These are phyloP conservation scores for Lentinula novae-zelandiae DNA, from an alignment of 1,284 basidiomycete species.

Conservation along the genomic window DNA sequence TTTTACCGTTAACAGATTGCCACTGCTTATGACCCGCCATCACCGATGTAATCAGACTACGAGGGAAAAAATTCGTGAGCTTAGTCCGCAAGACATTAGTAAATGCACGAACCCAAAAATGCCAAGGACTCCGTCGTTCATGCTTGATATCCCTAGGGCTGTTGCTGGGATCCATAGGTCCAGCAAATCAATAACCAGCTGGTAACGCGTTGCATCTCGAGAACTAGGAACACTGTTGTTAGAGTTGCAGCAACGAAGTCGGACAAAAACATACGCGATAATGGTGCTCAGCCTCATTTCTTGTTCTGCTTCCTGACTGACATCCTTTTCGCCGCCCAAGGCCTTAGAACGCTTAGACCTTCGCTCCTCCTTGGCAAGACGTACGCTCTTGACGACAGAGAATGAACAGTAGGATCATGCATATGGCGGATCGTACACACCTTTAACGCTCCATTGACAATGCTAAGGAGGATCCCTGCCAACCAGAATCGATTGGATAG, in stretches of 20 bases:
- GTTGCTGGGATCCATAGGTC: conserved; percentile 91
- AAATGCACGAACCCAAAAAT: conserved; percentile 64
- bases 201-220: conserved; percentile 62
- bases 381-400: conserved; percentile 39
- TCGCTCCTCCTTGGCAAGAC: conserved; percentile 59
- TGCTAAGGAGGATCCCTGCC: conserved; percentile 79
- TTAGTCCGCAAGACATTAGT: not conserved
- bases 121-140: conserved; percentile 88
- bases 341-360: conserved; percentile 37
- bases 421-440: conserved; percentile 27
- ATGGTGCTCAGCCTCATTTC: conserved; percentile 59
- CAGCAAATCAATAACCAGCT: conserved; percentile 78
- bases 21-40: conserved; percentile 55
- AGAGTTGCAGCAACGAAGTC: not conserved
- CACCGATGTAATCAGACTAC: conserved; percentile 57
- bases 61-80: conserved; percentile 2
- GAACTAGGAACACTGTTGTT: conserved; percentile 41
- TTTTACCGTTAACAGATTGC: conserved; percentile 44
- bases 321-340: conserved; percentile 53
- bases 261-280: conserved; percentile 37
- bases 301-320: conserved; percentile 64
- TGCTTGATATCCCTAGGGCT: conserved; percentile 70
- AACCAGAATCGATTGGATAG: conserved; percentile 90
- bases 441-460: conserved; percentile 67
- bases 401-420: not conserved